These are phyloP conservation scores for Colletotrichum kahawae DNA, from an alignment of 2,329 filamentous ascomycete species.

Conservation along the genomic window DNA sequence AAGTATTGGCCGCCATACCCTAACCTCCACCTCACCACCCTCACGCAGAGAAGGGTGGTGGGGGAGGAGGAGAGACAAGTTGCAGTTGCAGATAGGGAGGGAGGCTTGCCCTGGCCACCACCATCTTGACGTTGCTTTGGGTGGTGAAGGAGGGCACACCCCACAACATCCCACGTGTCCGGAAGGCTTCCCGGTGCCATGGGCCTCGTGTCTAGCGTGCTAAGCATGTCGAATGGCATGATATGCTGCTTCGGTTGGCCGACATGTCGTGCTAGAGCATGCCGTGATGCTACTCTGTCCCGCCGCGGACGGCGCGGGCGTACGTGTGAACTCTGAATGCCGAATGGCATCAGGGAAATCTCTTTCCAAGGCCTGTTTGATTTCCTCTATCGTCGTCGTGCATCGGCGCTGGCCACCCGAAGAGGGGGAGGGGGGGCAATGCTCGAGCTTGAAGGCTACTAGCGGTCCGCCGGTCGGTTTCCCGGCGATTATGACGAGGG, in stretches of 20 bases:
- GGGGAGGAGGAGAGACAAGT: neutral
- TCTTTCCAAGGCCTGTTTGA: neutral
- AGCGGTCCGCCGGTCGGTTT: neutral
- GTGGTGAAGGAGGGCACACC: slow-evolving; percentile 7
- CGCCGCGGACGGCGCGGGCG: neutral
- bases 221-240: neutral
- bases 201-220: neutral
- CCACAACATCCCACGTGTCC: slow-evolving; percentile 18
- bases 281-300: neutral
- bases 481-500: neutral
- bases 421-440: neutral
- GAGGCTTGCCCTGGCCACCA: neutral
- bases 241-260: slow-evolving; percentile 11
- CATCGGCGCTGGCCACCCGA: slow-evolving; percentile 6
- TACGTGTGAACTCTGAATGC: neutral
- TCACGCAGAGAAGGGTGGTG: neutral
- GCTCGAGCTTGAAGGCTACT: neutral
- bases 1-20: neutral
- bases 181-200: slow-evolving; percentile 11
- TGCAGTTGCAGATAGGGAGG: neutral
- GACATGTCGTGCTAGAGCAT: neutral
- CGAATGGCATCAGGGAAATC: neutral
- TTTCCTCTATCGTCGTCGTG: neutral
- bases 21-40: neutral
- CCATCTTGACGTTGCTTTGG: slow-evolving; percentile 1